phyloP scores from a whole-genome alignment of 495 filamentous ascomycete genomes.

The Podospora conica region DNA sequence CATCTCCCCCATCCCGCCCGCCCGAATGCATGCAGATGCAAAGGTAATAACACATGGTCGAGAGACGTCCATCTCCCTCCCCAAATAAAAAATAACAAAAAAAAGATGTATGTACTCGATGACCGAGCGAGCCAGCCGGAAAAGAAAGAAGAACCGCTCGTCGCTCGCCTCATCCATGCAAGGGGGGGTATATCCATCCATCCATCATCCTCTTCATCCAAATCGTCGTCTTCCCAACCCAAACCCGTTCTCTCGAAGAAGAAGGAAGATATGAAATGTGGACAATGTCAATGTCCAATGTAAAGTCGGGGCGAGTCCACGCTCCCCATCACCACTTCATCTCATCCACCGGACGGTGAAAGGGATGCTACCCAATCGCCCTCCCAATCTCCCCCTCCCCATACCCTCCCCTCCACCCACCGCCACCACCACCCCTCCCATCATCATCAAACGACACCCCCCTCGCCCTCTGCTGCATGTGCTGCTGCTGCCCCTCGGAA shows the following conservation, averaged over 20 bases:
- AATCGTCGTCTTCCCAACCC: background rate
- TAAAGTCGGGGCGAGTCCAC: background rate
- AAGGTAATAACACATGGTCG: background rate
- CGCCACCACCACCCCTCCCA: no score
- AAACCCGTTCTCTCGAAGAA: background rate
- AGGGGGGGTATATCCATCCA: background rate
- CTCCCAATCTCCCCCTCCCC: slow-evolving; percentile 37
- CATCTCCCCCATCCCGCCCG: background rate
- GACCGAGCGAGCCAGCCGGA: background rate
- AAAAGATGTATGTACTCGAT: background rate
- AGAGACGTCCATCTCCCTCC: background rate
- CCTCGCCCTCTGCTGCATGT: slow-evolving; percentile 27
- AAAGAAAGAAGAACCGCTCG: background rate
- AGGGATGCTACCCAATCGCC: slow-evolving; percentile 43
- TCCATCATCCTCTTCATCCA: background rate
- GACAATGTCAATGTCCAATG: background rate
- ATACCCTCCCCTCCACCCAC: slow-evolving; percentile 28
- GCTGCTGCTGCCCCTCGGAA: background rate
- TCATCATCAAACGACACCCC: slow-evolving; percentile 27
- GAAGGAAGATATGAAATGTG: background rate
- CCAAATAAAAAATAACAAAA: background rate
- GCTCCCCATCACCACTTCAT: no score
- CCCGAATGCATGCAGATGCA: background rate
- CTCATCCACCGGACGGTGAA: no score
- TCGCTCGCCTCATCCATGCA: background rate